A percentile compares a stretch with the other conserved stretches of the same genome.
phyloP scores from a whole-genome alignment of 371 early-diverging fungal species.

The Rhizopus stolonifer region DNA sequence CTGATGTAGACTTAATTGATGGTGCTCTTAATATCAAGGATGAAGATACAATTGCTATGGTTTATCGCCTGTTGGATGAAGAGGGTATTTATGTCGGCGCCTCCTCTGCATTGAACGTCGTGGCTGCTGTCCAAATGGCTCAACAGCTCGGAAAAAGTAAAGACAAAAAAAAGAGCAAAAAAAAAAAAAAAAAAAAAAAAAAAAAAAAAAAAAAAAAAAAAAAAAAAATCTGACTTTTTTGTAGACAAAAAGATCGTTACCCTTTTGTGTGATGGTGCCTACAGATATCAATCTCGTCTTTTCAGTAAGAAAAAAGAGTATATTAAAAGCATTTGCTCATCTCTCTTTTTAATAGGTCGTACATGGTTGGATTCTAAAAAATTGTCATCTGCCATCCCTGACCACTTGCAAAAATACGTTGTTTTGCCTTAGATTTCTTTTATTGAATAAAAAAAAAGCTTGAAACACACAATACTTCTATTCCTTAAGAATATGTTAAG shows the following conservation, averaged over 20 bases:
- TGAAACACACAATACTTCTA: too few species aligned
- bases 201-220: conserved; percentile 2
- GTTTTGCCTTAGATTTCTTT: conserved; percentile 50
- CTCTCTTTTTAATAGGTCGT: conserved; percentile 34
- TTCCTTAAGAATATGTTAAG: too few species aligned
- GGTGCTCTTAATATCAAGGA: conserved; percentile 84
- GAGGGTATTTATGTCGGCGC: conserved; percentile 95
- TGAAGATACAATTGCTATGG: conserved; percentile 79
- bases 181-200: conserved; percentile 50
- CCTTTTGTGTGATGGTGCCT: conserved; percentile 89
- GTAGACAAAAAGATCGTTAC: conserved; percentile 76
- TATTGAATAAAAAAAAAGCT: too few species aligned
- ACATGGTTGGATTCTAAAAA: conserved; percentile 86
- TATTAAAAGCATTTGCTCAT: neutral
- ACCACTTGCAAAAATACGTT: conserved; percentile 83
- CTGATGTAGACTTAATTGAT: conserved; percentile 78
- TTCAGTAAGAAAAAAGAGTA: conserved; percentile 63
- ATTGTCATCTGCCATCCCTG: conserved; percentile 75
- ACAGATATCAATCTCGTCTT: conserved; percentile 87
- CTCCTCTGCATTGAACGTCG: conserved; percentile 88
- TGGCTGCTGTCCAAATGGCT: conserved; percentile 92
- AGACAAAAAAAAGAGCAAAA: too few species aligned
- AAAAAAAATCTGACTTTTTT: conserved; percentile 6
- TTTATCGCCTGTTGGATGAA: conserved; percentile 85
- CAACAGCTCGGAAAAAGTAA: conserved; percentile 77